Percentiles rank a stretch among this genome's conserved stretches.
Conservation (phyloP, 208 protist genomes). For the Leishmania mexicana region DNA sequence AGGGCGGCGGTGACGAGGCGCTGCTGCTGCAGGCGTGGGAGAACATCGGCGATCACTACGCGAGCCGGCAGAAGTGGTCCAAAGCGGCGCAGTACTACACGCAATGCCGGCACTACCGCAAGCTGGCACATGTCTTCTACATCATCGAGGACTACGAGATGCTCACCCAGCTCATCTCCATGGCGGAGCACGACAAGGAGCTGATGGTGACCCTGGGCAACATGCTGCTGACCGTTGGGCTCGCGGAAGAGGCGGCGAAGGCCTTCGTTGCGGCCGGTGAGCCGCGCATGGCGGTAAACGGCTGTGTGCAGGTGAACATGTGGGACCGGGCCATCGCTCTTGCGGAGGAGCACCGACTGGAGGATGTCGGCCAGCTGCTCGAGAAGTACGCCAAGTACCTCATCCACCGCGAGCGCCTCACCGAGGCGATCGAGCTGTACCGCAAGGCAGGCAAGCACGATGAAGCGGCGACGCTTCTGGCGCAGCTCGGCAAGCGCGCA, state of each 20-base stretch:
- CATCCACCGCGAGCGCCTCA: conserved; percentile 83
- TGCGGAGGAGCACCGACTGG: conserved; percentile 83
- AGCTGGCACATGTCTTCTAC: conserved; percentile 92
- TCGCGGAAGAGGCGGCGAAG: conserved; percentile 85
- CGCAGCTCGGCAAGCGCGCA: conserved; percentile 79
- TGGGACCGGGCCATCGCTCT: conserved; percentile 92
- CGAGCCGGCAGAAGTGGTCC: conserved; percentile 94
- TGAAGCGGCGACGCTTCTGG: conserved; percentile 94
- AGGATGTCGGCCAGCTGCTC: conserved; percentile 90
- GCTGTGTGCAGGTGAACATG: conserved; percentile 94
- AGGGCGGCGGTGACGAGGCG: conserved; percentile 92
- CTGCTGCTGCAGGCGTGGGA: conserved; percentile 90
- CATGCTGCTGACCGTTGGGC: conserved; percentile 92
- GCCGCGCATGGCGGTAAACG: conserved; percentile 91
- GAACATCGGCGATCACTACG: conserved; percentile 96
- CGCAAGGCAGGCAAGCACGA: conserved; percentile 94
- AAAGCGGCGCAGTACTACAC: conserved; percentile 96
- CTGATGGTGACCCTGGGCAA: conserved; percentile 85
- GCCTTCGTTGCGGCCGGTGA: conserved; percentile 92
- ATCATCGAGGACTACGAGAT: conserved; percentile 93
- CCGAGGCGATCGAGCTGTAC: conserved; percentile 96
- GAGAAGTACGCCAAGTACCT: conserved; percentile 91
- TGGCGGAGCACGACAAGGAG: conserved; percentile 90
- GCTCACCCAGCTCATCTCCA: conserved; percentile 87
- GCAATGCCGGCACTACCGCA: conserved; percentile 90